Base-by-base conservation (phyloP, 2,329 filamentous ascomycete genomes). In the Fusarium palustre region DNA sequence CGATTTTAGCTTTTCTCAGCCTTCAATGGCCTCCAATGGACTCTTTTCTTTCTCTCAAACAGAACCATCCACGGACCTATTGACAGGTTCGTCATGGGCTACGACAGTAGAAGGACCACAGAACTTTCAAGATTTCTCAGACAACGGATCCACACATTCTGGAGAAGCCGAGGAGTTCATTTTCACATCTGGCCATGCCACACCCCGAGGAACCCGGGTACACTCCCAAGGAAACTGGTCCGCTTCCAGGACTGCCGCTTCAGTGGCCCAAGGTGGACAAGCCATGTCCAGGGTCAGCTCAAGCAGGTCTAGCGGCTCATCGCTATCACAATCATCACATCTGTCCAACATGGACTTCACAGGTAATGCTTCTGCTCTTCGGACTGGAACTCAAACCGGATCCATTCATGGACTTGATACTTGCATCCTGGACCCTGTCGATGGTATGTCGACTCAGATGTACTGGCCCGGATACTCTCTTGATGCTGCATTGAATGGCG, bases 1-100 rank as follows among this genome's bases (percentile, higher is more conserved):
- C 83, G 84, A 87, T 67, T 87, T 84, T 78, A 88, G 86, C 81
- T 85, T 82, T 75, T 80, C 82, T 64, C 85, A 85, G 76, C 80
- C 83, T 77, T 80, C 83, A 67, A 81, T 87, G 80, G 77, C 83
- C 75, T 79, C 84, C 75, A 76, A 80, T 71, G 83, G 83, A 78
- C 82, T 86, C 78, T 86, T 87, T 84, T 82, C 85, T 80, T 87
- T 85, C 79, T 83, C 84, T 84, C 85, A 87, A 77, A 85, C 85
- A 84, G 86, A 84, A 85, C 84, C 85, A 82, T 81, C 84, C 78
- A 73, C 84, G 76, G 86, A 87, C 82, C 83, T 86, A 78, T 81
- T 86, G 64, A 78, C 78, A 74, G 82, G 84, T 81, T 82, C 85
- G 77, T 81, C 84, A 76, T 88, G 86, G 86, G 86, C 84, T 73